Evolutionary conservation across 2,329 filamentous ascomycete species (phyloP), one percentile per base, ranked within the genome.

Genomic region (Rhynchosporium agropyri): DNA sequence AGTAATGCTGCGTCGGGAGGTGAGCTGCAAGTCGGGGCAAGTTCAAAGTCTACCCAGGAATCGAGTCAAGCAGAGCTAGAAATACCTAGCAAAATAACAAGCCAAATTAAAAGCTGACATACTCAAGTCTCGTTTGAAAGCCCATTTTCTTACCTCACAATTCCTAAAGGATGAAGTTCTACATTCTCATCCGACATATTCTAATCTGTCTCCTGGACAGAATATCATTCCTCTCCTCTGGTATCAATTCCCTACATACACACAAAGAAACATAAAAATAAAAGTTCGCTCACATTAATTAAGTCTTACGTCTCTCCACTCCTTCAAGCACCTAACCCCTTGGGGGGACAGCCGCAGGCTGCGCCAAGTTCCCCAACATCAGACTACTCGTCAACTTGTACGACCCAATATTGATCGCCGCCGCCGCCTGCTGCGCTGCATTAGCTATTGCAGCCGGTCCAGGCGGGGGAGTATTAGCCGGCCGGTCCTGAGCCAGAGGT

Each of bases 371-470:
- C 9, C 73, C 73, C 12, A 75, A 62, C 20, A 68, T 53, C 29
- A 75, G 61, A 58, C 61, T 69, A 51, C 70, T 73, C 9, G 65
- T 60, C 31, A 74, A 65, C 6, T 66, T 67, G 63, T 73, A 72
- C 4, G 69, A 71, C 42, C 61, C 66, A 58, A 74, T 74, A 56
- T 74, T 63, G 38, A 74, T 69, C 10, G 57, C 53, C 13, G 62
- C 51, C 8, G 58, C 29, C 7, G 45, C 56, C 12, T 42, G 48
- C 12, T 42, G 48, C 4, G 43, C 36, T 8, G 61, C 48, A 53
- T 51, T 53, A 3, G 49, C 36, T 10, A 7, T 15, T 5, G 51
- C 59, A 13, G 43, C 40, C 1, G 20, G 58, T 38, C 26, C 51
- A 2, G 46, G n/a, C 4, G 53, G 20, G 20, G 20, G 20, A 20